Percentiles rank a stretch among this genome's conserved stretches.
Evolutionary conservation across 1,284 basidiomycete genomes (phyloP).

Genomic region (Grifola frondosa): DNA sequence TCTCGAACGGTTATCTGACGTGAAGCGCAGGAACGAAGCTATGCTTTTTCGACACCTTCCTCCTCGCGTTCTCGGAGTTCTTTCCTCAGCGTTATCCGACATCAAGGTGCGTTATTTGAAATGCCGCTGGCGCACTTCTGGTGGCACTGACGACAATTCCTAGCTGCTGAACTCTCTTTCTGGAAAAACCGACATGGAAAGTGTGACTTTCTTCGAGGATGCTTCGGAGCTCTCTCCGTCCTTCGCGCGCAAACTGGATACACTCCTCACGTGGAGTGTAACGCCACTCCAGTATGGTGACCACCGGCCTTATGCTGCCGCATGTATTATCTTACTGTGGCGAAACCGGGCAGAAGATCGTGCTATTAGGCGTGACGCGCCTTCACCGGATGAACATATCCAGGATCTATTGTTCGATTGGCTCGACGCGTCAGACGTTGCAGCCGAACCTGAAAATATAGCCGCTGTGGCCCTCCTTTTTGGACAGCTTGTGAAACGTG

Average conservation of each 20-base stretch:
- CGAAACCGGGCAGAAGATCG: conserved; percentile 61
- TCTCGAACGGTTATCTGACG: conserved; percentile 50
- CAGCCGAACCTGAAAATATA: conserved; percentile 58
- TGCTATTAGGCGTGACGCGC: conserved; percentile 55
- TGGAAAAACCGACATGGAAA: conserved; percentile 63
- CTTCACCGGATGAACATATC: conserved; percentile 57
- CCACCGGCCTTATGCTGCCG: conserved; percentile 81
- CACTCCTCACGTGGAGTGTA: conserved; percentile 85
- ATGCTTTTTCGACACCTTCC: conserved; percentile 73
- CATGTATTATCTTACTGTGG: conserved; percentile 74
- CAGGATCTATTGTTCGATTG: conserved; percentile 82
- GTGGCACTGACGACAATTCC: not conserved
- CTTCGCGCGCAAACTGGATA: conserved; percentile 74
- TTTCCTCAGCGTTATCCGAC: conserved; percentile 42
- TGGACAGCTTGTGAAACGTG: conserved; percentile 75
- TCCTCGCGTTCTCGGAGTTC: conserved; percentile 49
- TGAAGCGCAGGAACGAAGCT: conserved; percentile 72
- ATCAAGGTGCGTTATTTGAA: conserved; percentile 50
- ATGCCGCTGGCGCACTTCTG: not conserved
- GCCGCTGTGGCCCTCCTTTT: conserved; percentile 70
- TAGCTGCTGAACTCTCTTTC: conserved; percentile 83
- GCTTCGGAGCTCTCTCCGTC: conserved; percentile 41
- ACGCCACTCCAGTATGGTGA: conserved; percentile 83
- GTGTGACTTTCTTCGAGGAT: conserved; percentile 61
- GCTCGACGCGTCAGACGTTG: conserved; percentile 72